phyloP scores from a whole-genome alignment of 768 basidiomycete genomes.

The Tulasnella sp. region DNA sequence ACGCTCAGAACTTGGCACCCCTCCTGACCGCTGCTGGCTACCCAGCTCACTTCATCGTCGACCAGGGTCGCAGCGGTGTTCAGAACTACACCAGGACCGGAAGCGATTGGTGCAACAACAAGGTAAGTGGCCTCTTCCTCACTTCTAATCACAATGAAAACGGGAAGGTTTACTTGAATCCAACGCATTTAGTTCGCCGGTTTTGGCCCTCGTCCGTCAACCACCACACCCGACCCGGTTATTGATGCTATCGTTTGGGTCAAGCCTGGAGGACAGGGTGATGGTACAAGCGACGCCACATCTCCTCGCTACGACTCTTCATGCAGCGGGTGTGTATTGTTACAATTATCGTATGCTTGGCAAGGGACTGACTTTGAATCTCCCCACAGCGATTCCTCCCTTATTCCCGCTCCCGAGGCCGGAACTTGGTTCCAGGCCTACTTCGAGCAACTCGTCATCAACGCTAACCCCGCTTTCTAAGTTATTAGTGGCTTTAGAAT shows the following conservation, averaged over 20 bases:
- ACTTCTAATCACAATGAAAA: neutral
- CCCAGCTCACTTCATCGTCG: slow-evolving; percentile 35
- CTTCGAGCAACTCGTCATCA: slow-evolving; percentile 48
- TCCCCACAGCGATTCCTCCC: slow-evolving; percentile 31
- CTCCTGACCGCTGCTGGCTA: slow-evolving; percentile 30
- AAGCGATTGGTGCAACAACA: slow-evolving; percentile 33
- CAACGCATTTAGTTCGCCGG: slow-evolving; percentile 23
- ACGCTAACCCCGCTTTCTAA: slow-evolving; percentile 45
- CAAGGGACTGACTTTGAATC: slow-evolving; percentile 7
- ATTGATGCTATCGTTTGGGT: slow-evolving; percentile 25
- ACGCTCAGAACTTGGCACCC: slow-evolving; percentile 30
- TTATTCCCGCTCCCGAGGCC: slow-evolving; percentile 39
- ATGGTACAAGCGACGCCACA: slow-evolving; percentile 52
- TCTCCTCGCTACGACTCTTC: slow-evolving; percentile 45
- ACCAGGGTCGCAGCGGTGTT: slow-evolving; percentile 33
- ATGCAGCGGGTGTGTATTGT: slow-evolving; percentile 30
- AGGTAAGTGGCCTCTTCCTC: slow-evolving; percentile 14
- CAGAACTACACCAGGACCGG: slow-evolving; percentile 27
- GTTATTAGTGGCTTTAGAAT: neutral
- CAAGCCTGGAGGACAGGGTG: slow-evolving; percentile 58
- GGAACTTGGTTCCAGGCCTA: slow-evolving; percentile 65
- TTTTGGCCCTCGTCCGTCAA: slow-evolving; percentile 24
- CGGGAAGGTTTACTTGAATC: neutral
- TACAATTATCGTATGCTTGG: neutral
- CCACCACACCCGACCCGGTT: slow-evolving; percentile 12